phyloP scores from a whole-genome alignment of 1,139 yeast species.

The Sugiyamaella sp. region DNA sequence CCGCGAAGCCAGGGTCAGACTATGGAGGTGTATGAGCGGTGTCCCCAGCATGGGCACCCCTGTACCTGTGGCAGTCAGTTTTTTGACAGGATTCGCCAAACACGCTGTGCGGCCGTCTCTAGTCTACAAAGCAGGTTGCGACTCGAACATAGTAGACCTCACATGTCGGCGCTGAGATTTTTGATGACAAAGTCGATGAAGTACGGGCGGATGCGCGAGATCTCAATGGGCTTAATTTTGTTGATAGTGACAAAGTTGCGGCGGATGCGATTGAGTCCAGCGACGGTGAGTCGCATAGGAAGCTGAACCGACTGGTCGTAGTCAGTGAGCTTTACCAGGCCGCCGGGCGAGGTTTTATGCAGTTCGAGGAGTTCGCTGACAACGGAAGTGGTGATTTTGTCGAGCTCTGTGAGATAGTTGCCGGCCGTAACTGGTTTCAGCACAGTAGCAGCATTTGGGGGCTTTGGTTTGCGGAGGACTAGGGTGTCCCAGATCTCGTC shows the following conservation, averaged over 20 bases:
- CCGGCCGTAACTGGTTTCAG: constrained; percentile 76
- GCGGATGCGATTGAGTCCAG: constrained; percentile 81
- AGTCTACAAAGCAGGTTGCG: neutral
- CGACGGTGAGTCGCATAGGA: constrained; percentile 69
- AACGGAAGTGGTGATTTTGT: constrained; percentile 67
- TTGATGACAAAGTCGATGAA: constrained; percentile 75
- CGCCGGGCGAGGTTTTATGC: constrained; percentile 60
- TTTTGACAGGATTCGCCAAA: no score
- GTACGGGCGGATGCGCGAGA: constrained; percentile 64
- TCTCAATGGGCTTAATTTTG: constrained; percentile 70
- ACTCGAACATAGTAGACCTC: constrained; percentile 22
- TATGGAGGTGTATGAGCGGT: no score
- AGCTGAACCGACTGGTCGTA: constrained; percentile 53
- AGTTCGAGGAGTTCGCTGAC: constrained; percentile 60
- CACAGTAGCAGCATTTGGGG: constrained; percentile 46
- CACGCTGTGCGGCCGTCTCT: no score
- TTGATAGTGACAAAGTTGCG: constrained; percentile 80
- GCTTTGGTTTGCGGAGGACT: constrained; percentile 59
- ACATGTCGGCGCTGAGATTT: constrained; percentile 41
- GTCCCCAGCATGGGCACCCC: no score
- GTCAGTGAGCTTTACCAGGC: constrained; percentile 49
- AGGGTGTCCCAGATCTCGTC: constrained; percentile 75
- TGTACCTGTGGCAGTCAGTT: no score
- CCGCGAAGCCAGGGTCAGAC: neutral
- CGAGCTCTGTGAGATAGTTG: constrained; percentile 78